Base-by-base conservation (phyloP, 768 basidiomycete genomes). In the Boletus pseudo-olivaceus region DNA sequence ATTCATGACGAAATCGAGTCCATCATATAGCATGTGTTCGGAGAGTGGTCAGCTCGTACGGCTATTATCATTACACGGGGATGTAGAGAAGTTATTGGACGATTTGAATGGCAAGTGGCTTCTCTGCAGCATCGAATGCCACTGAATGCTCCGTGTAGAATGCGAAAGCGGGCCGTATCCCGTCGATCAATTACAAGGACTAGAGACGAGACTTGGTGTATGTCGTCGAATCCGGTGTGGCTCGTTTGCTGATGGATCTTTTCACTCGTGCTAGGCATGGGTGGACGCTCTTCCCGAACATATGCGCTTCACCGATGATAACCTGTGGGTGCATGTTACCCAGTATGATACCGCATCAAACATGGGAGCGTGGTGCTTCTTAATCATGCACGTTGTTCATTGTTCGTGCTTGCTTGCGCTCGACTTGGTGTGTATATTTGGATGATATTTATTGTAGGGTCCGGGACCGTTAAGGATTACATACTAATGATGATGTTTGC, bases 271-370 rank as follows among this genome's bases (percentile, higher is more conserved):
- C 47, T 57, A 87, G 84, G 76, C 77, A 61, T 93, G 90, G 90
- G 74, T 73, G 27, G 72, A 73, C 23, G 80, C 80, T 34, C 79
- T 92, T n/a, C 83, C 90, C 11, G 81, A 84, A 39, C 79, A 85
- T 62, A 80, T 93, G 42, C 80, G 78, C 8, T 91, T 88, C 63
- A 84, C 80, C 23, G 82, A 87, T 43, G 80, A 87, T 61, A 90
- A 79, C 65, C 68, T 90, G 19, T 75, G 77, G 58, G 80, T 84
- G 19, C 88, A 92, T 60, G 73, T 83, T 57, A 79, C 82, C 17
- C 88, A 89, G 82, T 87, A 90, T 60, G 88, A 89, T 64, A 90
- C 89, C 20, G 82, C 81, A 61, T 85, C 86, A 15, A 90, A 88
- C 61, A 79, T 79, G 29, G 87, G 89, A 43, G 87, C 88, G 10